Evolutionary conservation across 345 rosid genomes (phyloP).

Genomic region (Lumnitzera littorea): DNA sequence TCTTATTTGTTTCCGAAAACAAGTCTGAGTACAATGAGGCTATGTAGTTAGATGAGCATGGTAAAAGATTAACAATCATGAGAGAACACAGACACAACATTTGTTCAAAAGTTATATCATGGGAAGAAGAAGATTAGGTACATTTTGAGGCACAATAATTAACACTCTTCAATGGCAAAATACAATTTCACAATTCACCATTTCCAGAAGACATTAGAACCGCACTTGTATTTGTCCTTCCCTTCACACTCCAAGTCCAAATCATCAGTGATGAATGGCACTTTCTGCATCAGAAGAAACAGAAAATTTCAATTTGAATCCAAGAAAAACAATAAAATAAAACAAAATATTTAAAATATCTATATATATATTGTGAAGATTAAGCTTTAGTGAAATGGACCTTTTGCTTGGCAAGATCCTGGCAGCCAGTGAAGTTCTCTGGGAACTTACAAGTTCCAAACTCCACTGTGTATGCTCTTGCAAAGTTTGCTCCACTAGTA

Average conservation of each 20-base stretch:
- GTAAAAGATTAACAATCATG: neutral
- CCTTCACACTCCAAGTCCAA: constrained; percentile 86
- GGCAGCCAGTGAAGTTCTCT: constrained; percentile 97
- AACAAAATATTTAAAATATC: neutral
- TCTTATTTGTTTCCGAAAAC: no score
- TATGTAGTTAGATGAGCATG: neutral
- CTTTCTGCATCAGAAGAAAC: constrained; percentile 56
- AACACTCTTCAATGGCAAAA: neutral
- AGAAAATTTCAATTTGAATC: constrained; percentile 5
- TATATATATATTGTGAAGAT: neutral
- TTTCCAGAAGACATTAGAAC: constrained; percentile 99
- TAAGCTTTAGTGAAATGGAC: constrained; percentile 16
- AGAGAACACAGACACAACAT: constrained; percentile 1
- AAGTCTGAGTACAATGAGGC: neutral
- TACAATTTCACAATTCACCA: constrained; percentile 42
- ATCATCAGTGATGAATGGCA: constrained; percentile 80
- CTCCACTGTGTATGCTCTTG: constrained; percentile 88
- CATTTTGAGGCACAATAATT: constrained; percentile 14
- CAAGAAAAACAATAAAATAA: neutral
- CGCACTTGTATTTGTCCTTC: constrained; percentile 95
- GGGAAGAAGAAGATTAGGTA: constrained; percentile 23
- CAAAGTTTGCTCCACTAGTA: constrained; percentile 94
- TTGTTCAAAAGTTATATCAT: constrained; percentile 8
- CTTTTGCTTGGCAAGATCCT: constrained; percentile 98
- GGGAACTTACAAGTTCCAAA: constrained; percentile 97